A percentile compares a stretch with the other conserved stretches of the same genome.
phyloP scores from a whole-genome alignment of 768 basidiomycete species.

The Coprinopsis cinerea region DNA sequence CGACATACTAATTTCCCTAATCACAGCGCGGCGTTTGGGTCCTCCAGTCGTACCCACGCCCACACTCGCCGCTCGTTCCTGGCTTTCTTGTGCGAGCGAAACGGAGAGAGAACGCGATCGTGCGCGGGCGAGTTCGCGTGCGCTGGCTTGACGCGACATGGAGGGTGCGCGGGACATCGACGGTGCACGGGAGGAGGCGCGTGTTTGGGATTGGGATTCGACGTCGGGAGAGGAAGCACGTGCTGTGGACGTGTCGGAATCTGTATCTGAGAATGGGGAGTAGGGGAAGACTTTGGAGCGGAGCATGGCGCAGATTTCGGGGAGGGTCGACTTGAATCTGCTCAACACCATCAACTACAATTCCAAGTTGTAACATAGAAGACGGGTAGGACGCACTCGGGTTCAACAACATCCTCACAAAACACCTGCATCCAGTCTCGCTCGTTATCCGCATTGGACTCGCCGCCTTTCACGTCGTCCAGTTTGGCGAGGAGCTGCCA shows the following conservation, averaged over 20 bases:
- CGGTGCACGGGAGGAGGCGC: constrained; percentile 26
- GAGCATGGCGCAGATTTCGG: constrained; percentile 51
- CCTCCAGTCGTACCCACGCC: constrained; percentile 27
- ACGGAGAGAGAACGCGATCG: constrained; percentile 62
- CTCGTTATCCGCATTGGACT: constrained; percentile 21
- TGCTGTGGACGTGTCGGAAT: constrained; percentile 15
- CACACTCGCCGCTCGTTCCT: constrained; percentile 26
- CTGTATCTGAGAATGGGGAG: constrained; percentile 53
- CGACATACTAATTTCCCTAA: constrained; percentile 74
- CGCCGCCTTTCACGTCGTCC: constrained; percentile 12
- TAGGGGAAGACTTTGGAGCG: constrained; percentile 62
- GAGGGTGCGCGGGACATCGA: constrained; percentile 16
- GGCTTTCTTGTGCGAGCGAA: constrained; percentile 59
- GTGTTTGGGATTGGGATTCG: constrained; percentile 21
- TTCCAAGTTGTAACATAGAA: background rate
- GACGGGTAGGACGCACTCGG: constrained; percentile 36
- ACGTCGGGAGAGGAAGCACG: constrained; percentile 13
- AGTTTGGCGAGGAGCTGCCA: constrained; percentile 61
- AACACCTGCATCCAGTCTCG: constrained; percentile 75
- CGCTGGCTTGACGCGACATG: constrained; percentile 1
- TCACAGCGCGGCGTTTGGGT: constrained; percentile 48
- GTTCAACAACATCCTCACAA: constrained; percentile 61
- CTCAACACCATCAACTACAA: background rate
- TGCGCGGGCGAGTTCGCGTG: constrained; percentile 26
- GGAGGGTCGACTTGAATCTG: constrained; percentile 53